Evolutionary conservation across 2,329 filamentous ascomycete species (phyloP).

Genomic region (Geosmithia morbida): DNA sequence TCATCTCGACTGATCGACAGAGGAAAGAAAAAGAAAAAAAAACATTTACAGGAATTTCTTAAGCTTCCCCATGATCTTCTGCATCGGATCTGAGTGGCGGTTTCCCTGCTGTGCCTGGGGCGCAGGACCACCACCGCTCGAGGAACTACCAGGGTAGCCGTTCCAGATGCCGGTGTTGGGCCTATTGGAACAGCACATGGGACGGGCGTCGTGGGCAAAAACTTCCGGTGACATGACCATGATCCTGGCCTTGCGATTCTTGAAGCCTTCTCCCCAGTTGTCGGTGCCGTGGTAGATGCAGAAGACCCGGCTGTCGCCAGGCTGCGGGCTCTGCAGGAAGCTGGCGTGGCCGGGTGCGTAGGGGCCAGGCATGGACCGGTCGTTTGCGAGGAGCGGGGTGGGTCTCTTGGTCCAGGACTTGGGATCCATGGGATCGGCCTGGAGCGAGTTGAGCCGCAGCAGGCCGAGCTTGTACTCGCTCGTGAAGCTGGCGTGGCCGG

Average conservation of each 20-base stretch:
- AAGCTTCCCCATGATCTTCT: neutral
- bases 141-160: neutral
- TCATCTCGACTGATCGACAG: too few relatives aligned
- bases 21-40: too few relatives aligned
- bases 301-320: conserved; percentile 3
- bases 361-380: conserved; percentile 4
- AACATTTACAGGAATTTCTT: neutral
- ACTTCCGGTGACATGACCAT: conserved; percentile 5
- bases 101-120: neutral
- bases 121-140: neutral
- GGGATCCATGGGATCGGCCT: conserved; percentile 4
- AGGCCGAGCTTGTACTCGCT: conserved; percentile 6
- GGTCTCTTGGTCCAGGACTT: conserved; percentile 5
- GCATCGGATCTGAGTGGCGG: neutral
- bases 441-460: conserved; percentile 1
- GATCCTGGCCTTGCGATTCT: conserved; percentile 8
- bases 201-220: conserved; percentile 5
- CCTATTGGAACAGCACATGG: conserved; percentile 6
- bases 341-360: conserved; percentile 8
- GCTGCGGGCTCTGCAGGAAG: conserved; percentile 9
- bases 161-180: neutral
- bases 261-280: conserved; percentile 7
- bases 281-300: conserved; percentile 6
- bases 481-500: conserved; percentile 5
- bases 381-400: conserved; percentile 4